A percentile compares a stretch with the other conserved stretches of the same genome.
Evolutionary conservation across 2,329 filamentous ascomycete genomes (phyloP).

Genomic region (Neonectria neomacrospora): DNA sequence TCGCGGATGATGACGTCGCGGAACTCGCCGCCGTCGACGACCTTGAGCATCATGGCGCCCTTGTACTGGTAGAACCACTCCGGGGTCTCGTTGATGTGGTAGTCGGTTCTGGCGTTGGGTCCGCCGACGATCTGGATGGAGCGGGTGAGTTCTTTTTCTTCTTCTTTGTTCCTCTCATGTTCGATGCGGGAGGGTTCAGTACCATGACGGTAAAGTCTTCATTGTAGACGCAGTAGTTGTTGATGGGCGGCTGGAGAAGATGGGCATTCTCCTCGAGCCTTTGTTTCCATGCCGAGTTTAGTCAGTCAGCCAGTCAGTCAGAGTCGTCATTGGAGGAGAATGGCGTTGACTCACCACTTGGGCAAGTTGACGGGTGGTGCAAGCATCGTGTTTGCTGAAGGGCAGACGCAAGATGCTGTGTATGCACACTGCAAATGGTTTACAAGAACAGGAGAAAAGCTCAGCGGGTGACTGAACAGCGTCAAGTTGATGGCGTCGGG

Average conservation of each 20-base stretch:
- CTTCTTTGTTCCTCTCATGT: neutral
- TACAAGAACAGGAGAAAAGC: neutral
- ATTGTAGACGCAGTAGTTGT: constrained; percentile 98
- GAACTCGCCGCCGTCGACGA: constrained; percentile 79
- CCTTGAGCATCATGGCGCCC: constrained; percentile 92
- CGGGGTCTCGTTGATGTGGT: constrained; percentile 95
- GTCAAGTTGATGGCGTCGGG: constrained; percentile 6
- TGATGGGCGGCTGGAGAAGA: constrained; percentile 91
- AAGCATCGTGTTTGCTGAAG: constrained; percentile 53
- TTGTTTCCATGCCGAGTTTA: constrained; percentile 19
- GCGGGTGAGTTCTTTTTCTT: constrained; percentile 4
- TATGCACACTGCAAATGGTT: neutral
- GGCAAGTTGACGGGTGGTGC: constrained; percentile 64
- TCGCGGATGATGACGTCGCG: constrained; percentile 90
- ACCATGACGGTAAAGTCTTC: constrained; percentile 85
- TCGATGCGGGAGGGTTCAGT: constrained; percentile 6
- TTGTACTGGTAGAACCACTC: constrained; percentile 99
- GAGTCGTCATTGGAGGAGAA: neutral
- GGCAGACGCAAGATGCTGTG: neutral
- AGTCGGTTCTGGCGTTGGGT: constrained; percentile 95
- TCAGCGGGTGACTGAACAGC: neutral
- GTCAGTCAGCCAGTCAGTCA: constrained; percentile 23
- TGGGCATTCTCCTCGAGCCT: constrained; percentile 95
- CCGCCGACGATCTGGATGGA: constrained; percentile 82
- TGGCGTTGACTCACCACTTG: constrained; percentile 61